These are phyloP conservation scores for Mycena citricolor DNA, from an alignment of 1,284 basidiomycete genomes.

Conservation along the genomic window DNA sequence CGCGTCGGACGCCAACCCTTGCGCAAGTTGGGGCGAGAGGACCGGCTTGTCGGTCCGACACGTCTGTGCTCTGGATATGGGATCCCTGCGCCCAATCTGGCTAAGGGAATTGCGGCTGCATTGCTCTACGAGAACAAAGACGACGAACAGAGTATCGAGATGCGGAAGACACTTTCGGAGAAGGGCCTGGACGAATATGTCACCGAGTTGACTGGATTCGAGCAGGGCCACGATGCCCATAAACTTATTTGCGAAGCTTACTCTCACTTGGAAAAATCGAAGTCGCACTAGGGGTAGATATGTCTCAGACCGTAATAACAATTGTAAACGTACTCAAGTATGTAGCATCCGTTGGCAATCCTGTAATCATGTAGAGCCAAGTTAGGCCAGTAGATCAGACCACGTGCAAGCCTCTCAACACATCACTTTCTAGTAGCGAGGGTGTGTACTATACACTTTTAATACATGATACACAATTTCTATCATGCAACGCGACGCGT, in stretches of 20 bases:
- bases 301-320: too few species aligned
- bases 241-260: conserved; percentile 11
- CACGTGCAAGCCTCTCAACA: too few species aligned
- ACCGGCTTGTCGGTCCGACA: conserved; percentile 38
- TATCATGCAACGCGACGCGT: too few species aligned
- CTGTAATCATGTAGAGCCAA: too few species aligned
- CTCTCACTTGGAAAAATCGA: too few species aligned
- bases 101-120: conserved; percentile 37
- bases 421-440: too few species aligned
- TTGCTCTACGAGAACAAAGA: conserved; percentile 34
- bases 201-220: conserved; percentile 17
- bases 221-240: conserved; percentile 15
- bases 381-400: too few species aligned
- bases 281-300: too few species aligned
- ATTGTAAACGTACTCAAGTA: too few species aligned
- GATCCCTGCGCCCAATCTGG: conserved; percentile 32
- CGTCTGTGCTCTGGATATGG: conserved; percentile 35
- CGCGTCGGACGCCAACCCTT: conserved; percentile 40
- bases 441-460: too few species aligned
- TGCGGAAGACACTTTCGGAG: conserved; percentile 19
- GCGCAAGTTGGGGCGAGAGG: conserved; percentile 36
- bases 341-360: too few species aligned
- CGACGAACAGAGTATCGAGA: conserved; percentile 35
- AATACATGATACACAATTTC: too few species aligned
- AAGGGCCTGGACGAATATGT: conserved; percentile 17